Evolutionary conservation across 1,139 yeast genomes (phyloP).

Genomic region (Magnusiomyces ingens): DNA sequence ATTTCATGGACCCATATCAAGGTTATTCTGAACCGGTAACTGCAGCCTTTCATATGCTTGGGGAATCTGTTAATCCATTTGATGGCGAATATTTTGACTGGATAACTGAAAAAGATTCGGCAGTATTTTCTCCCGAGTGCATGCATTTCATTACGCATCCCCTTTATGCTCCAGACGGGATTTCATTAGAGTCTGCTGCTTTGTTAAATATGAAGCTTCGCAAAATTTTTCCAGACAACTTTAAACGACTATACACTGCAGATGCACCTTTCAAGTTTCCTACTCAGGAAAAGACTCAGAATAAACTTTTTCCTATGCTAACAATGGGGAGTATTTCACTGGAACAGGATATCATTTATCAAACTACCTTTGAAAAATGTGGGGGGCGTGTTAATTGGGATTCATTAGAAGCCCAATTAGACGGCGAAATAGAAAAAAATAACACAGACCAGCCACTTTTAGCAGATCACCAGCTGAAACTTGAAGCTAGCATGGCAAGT

Average conservation of each 20-base stretch:
- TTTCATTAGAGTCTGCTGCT: conserved; percentile 53
- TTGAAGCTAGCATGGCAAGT: not conserved
- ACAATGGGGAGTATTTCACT: conserved; percentile 19
- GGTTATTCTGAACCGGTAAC: conserved; percentile 16
- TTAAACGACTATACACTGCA: conserved; percentile 42
- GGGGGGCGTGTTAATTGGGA: conserved; percentile 17
- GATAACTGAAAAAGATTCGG: conserved; percentile 35
- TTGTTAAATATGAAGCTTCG: conserved; percentile 51
- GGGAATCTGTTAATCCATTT: conserved; percentile 50
- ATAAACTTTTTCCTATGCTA: conserved; percentile 11
- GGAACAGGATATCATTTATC: conserved; percentile 20
- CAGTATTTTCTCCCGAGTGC: conserved; percentile 43
- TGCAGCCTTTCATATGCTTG: conserved; percentile 66
- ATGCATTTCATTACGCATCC: conserved; percentile 68
- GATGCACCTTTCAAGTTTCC: conserved; percentile 19
- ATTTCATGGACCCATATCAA: not conserved
- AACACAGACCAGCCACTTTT: conserved; percentile 3
- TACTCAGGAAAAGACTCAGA: not conserved
- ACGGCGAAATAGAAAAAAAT: not conserved
- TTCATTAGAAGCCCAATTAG: not conserved
- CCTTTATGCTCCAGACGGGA: conserved; percentile 51
- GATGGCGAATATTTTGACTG: conserved; percentile 39
- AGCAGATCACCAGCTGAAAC: conserved; percentile 6
- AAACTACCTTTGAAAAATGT: conserved; percentile 10
- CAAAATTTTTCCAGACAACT: conserved; percentile 45